These are phyloP conservation scores for Aspergillus eucalypticola DNA, from an alignment of 2,329 filamentous ascomycete species.

Conservation along the genomic window DNA sequence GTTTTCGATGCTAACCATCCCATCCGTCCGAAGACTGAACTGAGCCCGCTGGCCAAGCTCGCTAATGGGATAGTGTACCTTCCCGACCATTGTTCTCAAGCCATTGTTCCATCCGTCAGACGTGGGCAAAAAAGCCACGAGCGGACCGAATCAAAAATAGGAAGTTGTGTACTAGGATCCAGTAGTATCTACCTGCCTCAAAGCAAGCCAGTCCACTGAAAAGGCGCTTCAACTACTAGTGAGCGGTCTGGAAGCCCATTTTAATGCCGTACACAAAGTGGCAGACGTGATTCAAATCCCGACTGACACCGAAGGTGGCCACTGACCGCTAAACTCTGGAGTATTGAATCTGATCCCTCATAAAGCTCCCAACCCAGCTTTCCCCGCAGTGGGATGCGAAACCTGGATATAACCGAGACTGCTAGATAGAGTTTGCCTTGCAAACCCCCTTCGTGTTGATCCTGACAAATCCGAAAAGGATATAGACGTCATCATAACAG, in stretches of 20 bases:
- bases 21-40: background rate
- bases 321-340: background rate
- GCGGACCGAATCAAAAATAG: background rate
- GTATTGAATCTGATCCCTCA: background rate
- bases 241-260: background rate
- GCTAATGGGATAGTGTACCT: background rate
- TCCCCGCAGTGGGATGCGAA: background rate
- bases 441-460: background rate
- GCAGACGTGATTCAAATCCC: conserved; percentile 1
- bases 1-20: background rate
- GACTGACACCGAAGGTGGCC: background rate
- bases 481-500: background rate
- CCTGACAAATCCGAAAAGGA: background rate
- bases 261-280: background rate
- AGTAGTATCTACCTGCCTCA: background rate
- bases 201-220: background rate
- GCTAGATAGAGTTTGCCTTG: background rate
- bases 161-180: background rate
- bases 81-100: background rate
- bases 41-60: background rate
- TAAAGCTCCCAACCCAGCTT: background rate
- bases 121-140: background rate
- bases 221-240: background rate
- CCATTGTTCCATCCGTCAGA: background rate
- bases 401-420: background rate